Percentiles rank a stretch among this genome's conserved stretches.
These are phyloP conservation scores for Fusarium sp. DNA, from an alignment of 2,329 filamentous ascomycete genomes.

Conservation along the genomic window DNA sequence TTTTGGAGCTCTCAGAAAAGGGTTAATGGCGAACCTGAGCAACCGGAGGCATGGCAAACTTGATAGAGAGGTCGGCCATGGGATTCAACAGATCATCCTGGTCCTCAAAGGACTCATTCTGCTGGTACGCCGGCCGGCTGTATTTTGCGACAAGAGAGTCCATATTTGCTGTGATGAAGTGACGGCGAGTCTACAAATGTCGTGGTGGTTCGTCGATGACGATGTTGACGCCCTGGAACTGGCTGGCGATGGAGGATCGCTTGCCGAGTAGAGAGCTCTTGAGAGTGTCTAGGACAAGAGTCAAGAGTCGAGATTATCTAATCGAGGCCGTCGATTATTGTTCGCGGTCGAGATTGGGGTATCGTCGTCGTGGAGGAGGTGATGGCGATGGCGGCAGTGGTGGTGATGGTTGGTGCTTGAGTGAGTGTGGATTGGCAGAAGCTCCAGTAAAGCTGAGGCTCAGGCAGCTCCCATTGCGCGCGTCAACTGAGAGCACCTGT, in stretches of 20 bases:
- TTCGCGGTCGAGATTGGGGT: conserved; percentile 18
- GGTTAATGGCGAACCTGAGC: conserved; percentile 74
- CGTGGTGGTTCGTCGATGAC: conserved; percentile 12
- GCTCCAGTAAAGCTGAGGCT: conserved; percentile 46
- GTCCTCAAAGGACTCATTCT: conserved; percentile 77
- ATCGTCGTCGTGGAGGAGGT: conserved; percentile 15
- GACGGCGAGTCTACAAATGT: conserved; percentile 13
- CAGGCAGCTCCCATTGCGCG: conserved; percentile 60
- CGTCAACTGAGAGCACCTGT: conserved; percentile 48
- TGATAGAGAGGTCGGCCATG: conserved; percentile 83
- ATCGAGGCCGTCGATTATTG: conserved; percentile 19
- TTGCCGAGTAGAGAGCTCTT: conserved; percentile 17
- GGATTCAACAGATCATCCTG: conserved; percentile 80
- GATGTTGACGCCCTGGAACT: conserved; percentile 17
- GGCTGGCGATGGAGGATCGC: neutral
- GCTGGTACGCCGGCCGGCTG: conserved; percentile 79
- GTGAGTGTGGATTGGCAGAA: conserved; percentile 34
- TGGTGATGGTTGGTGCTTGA: conserved; percentile 18
- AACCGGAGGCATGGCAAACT: conserved; percentile 94
- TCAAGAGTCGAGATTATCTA: conserved; percentile 5
- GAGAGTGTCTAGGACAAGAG: neutral
- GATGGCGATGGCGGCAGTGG: neutral
- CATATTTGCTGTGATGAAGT: conserved; percentile 66
- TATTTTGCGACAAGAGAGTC: conserved; percentile 94
- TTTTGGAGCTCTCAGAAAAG: neutral